These are phyloP conservation scores for Parachaetomium inaequale DNA, from an alignment of 495 filamentous ascomycete species.

Conservation along the genomic window DNA sequence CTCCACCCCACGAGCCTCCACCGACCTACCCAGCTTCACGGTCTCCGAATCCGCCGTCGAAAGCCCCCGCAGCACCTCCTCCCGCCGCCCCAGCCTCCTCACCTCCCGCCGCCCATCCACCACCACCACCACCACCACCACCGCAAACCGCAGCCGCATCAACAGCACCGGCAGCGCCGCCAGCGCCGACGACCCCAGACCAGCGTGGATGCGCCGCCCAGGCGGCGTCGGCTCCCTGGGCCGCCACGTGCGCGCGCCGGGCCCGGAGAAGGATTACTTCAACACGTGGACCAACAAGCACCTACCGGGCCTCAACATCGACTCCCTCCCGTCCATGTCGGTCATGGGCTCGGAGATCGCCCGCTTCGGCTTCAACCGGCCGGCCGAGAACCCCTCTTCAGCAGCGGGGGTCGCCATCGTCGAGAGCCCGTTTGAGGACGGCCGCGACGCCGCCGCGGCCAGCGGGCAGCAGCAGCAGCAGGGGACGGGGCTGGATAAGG, in stretches of 20 bases:
- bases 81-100: slow-evolving; percentile 41
- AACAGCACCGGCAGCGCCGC: slow-evolving; percentile 32
- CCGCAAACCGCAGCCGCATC: slow-evolving; percentile 20
- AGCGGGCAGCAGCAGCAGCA: slow-evolving; percentile 21
- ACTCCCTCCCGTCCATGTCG: slow-evolving; percentile 52
- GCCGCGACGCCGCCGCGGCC: slow-evolving; percentile 35
- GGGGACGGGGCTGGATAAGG: slow-evolving; percentile 62
- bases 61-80: slow-evolving; percentile 38
- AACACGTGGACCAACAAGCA: slow-evolving; percentile 77
- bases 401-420: slow-evolving; percentile 37
- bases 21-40: slow-evolving; percentile 51
- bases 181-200: slow-evolving; percentile 32
- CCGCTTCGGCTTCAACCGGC: slow-evolving; percentile 46
- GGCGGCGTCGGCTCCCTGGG: slow-evolving; percentile 81
- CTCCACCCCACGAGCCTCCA: slow-evolving; percentile 60
- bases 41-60: slow-evolving; percentile 32
- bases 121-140: slow-evolving; percentile 11
- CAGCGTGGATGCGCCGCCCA: slow-evolving; percentile 65
- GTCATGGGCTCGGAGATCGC: slow-evolving; percentile 49
- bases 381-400: slow-evolving; percentile 23
- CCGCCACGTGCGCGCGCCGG: slow-evolving; percentile 63
- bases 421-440: slow-evolving; percentile 48
- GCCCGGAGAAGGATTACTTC: slow-evolving; percentile 74
- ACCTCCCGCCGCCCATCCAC: slow-evolving; percentile 15
- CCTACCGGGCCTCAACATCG: slow-evolving; percentile 64